phyloP scores from a whole-genome alignment of 495 filamentous ascomycete species.

The Annulohypoxylon stygium region DNA sequence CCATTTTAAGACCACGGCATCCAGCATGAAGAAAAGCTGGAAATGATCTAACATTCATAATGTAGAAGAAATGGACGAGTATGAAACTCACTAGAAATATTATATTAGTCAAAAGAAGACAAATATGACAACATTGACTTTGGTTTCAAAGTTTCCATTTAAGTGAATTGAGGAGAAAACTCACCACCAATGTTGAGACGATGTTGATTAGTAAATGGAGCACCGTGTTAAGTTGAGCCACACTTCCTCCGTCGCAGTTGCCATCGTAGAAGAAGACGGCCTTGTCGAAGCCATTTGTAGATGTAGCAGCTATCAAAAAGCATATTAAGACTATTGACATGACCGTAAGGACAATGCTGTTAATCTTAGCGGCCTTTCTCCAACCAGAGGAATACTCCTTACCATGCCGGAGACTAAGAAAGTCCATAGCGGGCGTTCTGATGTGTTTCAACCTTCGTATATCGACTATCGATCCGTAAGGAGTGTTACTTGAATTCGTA shows the following conservation, averaged over 20 bases:
- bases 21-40: not conserved
- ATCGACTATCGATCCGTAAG: not conserved
- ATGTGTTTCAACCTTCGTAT: not conserved
- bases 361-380: slow-evolving; percentile 45
- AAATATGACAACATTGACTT: not conserved
- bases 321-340: slow-evolving; percentile 35
- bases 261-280: slow-evolving; percentile 40
- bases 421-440: slow-evolving; percentile 25
- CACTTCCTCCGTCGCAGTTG: slow-evolving; percentile 28
- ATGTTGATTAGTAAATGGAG: slow-evolving; percentile 46
- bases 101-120: not conserved
- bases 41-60: not conserved
- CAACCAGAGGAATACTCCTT: slow-evolving; percentile 27
- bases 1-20: no score
- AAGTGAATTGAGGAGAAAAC: slow-evolving; percentile 4
- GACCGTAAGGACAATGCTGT: slow-evolving; percentile 31
- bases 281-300: slow-evolving; percentile 15
- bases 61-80: not conserved
- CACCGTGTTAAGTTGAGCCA: slow-evolving; percentile 31
- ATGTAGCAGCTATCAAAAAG: slow-evolving; percentile 26
- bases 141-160: not conserved
- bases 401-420: slow-evolving; percentile 15
- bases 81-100: not conserved
- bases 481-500: not conserved
- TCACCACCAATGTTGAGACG: slow-evolving; percentile 46